phyloP scores from a whole-genome alignment of 192 early-diverging fungal genomes.

The Mortierella claussenii region DNA sequence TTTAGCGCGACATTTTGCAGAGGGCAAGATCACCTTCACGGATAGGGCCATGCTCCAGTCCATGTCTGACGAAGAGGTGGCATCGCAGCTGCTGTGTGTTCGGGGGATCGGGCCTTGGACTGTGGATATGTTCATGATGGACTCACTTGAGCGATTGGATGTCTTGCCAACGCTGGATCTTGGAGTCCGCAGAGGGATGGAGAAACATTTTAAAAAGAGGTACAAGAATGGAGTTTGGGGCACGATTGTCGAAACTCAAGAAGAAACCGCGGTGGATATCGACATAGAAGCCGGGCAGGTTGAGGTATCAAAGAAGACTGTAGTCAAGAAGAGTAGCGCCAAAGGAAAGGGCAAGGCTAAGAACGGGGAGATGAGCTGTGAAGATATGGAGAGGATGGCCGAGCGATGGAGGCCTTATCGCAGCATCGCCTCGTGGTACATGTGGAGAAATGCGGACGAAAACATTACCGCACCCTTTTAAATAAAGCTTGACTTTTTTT shows the following conservation, averaged over 20 bases:
- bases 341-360: conserved; percentile 41
- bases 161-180: conserved; percentile 38
- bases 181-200: conserved; percentile 38
- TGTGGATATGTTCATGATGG: conserved; percentile 52
- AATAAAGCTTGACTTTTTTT: background rate
- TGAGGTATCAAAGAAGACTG: background rate
- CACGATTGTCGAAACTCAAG: background rate
- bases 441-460: conserved; percentile 39
- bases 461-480: conserved; percentile 27
- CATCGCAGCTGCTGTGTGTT: conserved; percentile 35
- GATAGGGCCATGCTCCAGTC: conserved; percentile 29
- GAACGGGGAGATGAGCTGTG: conserved; percentile 33
- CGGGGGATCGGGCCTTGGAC: conserved; percentile 48
- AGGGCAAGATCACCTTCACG: conserved; percentile 44
- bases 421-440: conserved; percentile 48
- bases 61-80: conserved; percentile 33
- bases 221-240: conserved; percentile 50
- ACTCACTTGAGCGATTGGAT: conserved; percentile 39
- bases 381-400: conserved; percentile 49
- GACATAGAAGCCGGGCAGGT: background rate
- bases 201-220: conserved; percentile 28
- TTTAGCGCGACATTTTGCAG: conserved; percentile 34
- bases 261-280: background rate
- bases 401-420: conserved; percentile 46
- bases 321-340: conserved; percentile 9